These are phyloP conservation scores for Entonaema liquescens DNA, from an alignment of 495 filamentous ascomycete species.

Conservation along the genomic window DNA sequence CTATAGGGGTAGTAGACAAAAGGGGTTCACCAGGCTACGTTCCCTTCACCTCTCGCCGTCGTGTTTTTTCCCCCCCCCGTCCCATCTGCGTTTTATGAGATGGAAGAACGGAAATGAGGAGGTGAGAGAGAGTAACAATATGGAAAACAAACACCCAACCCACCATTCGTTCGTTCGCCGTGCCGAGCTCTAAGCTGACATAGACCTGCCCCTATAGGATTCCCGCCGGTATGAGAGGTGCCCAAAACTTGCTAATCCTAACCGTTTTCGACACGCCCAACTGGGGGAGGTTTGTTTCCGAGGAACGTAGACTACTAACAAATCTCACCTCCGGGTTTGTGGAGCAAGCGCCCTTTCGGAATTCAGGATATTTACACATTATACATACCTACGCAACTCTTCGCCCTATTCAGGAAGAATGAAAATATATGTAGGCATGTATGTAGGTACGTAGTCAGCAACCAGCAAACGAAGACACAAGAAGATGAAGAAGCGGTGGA, in stretches of 20 bases:
- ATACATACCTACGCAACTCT: too few relatives aligned
- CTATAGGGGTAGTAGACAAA: background rate
- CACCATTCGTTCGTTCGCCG: background rate
- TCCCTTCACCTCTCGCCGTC: too few relatives aligned
- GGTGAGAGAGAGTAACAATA: background rate
- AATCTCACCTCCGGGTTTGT: background rate
- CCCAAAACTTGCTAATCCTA: background rate
- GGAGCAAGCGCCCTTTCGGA: too few relatives aligned
- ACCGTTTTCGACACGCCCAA: background rate
- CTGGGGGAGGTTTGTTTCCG: background rate
- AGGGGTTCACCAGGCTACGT: too few relatives aligned
- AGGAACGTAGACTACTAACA: too few relatives aligned
- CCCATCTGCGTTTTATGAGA: too few relatives aligned
- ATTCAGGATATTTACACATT: too few relatives aligned
- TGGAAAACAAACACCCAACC: background rate
- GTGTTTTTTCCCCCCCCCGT: too few relatives aligned
- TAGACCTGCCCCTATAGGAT: background rate
- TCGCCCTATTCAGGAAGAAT: background rate
- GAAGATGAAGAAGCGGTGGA: background rate
- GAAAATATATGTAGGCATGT: background rate
- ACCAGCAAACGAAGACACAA: background rate
- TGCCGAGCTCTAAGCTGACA: background rate
- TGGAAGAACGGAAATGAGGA: background rate
- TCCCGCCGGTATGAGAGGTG: background rate
- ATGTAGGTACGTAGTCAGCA: background rate